Percentiles rank a stretch among this genome's conserved stretches.
Evolutionary conservation across 768 basidiomycete genomes (phyloP).

Genomic region (Lepiota brunneoincarnata): DNA sequence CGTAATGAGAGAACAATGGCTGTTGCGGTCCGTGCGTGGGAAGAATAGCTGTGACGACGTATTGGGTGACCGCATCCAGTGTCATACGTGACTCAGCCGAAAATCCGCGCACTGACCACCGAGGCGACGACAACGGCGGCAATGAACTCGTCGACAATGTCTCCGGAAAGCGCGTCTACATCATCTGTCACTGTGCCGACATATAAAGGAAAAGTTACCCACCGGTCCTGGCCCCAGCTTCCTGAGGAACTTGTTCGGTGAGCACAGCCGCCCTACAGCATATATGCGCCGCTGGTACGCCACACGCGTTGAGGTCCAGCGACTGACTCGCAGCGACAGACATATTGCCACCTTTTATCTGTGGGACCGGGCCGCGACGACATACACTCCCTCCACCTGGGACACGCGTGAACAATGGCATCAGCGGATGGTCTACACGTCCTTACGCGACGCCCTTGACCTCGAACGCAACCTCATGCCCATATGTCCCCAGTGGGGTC

Average conservation of each 20-base stretch:
- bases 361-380: conserved; percentile 38
- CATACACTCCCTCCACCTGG: conserved; percentile 47
- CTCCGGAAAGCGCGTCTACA: conserved; percentile 12
- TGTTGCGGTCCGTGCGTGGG: conserved; percentile 41
- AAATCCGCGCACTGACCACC: conserved; percentile 43
- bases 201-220: conserved; percentile 57
- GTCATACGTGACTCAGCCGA: conserved; percentile 31
- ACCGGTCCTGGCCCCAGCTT: conserved; percentile 60
- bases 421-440: conserved; percentile 56
- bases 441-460: conserved; percentile 59
- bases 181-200: background rate
- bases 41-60: conserved; percentile 26
- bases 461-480: conserved; percentile 59
- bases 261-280: conserved; percentile 19
- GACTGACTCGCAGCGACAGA: conserved; percentile 31
- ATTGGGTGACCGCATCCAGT: conserved; percentile 29
- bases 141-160: conserved; percentile 23
- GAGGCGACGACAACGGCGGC: conserved; percentile 26
- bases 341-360: conserved; percentile 60
- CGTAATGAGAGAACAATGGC: background rate
- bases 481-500: conserved; percentile 58
- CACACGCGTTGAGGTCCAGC: conserved; percentile 32
- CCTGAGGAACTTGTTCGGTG: conserved; percentile 62
- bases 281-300: conserved; percentile 15
- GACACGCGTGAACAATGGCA: conserved; percentile 57